A percentile compares a stretch with the other conserved stretches of the same genome.
phyloP scores from a whole-genome alignment of 2,329 filamentous ascomycete species.

The Fusarium setosum region DNA sequence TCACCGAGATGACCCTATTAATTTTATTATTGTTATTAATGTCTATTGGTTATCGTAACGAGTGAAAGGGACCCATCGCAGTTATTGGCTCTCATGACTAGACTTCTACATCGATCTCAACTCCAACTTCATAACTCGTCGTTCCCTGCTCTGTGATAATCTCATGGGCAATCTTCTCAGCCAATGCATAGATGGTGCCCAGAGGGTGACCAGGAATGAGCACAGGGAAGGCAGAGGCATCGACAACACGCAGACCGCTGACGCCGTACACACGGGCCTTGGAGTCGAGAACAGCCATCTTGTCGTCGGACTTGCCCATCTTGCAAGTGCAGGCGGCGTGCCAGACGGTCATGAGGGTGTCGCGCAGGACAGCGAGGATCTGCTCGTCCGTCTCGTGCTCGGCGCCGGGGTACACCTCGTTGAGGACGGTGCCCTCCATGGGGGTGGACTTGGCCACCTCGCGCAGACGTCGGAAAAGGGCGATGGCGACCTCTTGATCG shows the following conservation, averaged over 20 bases:
- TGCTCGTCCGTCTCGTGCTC: slow-evolving; percentile 51
- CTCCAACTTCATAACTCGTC: not conserved
- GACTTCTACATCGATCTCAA: not conserved
- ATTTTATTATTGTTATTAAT: no score
- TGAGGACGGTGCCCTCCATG: slow-evolving; percentile 52
- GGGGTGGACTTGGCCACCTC: slow-evolving; percentile 38
- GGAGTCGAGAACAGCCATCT: slow-evolving; percentile 30
- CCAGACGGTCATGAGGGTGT: slow-evolving; percentile 37
- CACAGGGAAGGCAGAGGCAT: slow-evolving; percentile 25
- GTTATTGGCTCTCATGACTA: not conserved
- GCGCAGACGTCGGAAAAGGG: slow-evolving; percentile 55
- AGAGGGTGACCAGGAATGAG: slow-evolving; percentile 31
- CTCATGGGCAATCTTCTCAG: slow-evolving; percentile 34
- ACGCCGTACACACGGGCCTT: slow-evolving; percentile 33
- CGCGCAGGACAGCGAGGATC: slow-evolving; percentile 50
- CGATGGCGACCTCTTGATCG: slow-evolving; percentile 58
- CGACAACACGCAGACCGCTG: slow-evolving; percentile 22
- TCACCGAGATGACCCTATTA: no score
- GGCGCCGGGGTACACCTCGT: slow-evolving; percentile 37
- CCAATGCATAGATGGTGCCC: slow-evolving; percentile 27
- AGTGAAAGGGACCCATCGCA: no score
- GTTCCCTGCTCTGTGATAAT: slow-evolving; percentile 15
- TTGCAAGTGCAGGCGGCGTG: slow-evolving; percentile 37
- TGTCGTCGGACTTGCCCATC: slow-evolving; percentile 31
- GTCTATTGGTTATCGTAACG: no score